These are phyloP conservation scores for Ophiostoma himal-ulmi DNA, from an alignment of 2,329 filamentous ascomycete species.

Conservation along the genomic window DNA sequence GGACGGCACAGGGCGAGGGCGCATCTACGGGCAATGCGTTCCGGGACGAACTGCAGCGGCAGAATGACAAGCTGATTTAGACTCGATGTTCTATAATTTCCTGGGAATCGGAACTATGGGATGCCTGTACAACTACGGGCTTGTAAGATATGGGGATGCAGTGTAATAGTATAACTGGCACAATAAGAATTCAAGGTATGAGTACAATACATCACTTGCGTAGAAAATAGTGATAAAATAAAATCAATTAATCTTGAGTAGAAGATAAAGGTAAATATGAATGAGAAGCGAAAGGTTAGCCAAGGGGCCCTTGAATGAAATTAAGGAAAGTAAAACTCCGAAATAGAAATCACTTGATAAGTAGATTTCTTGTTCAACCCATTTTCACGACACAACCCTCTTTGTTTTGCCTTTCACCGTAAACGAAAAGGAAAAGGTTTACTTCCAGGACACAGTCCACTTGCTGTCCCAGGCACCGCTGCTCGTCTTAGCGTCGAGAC, in stretches of 20 bases:
- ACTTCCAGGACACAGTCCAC: conserved; percentile 53
- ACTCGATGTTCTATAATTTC: not conserved
- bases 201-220: too few relatives aligned
- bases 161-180: not conserved
- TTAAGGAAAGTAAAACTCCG: not conserved
- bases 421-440: not conserved
- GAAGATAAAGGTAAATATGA: not conserved
- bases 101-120: not conserved
- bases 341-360: not conserved
- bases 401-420: not conserved
- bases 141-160: not conserved
- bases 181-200: not conserved
- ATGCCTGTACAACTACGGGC: not conserved
- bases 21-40: conserved; percentile 39
- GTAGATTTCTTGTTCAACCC: not conserved
- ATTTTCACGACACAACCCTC: not conserved
- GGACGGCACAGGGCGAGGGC: conserved; percentile 23
- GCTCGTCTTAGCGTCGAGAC: conserved; percentile 41
- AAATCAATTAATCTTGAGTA: not conserved
- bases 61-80: conserved; percentile 32
- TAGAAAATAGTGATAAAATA: not conserved
- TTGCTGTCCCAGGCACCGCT: conserved; percentile 52
- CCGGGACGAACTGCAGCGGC: conserved; percentile 46
- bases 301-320: not conserved
- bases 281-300: not conserved